Evolutionary conservation across 768 basidiomycete species (phyloP), one percentile per base, ranked within the genome.

Genomic region (Rhodocollybia butyracea): DNA sequence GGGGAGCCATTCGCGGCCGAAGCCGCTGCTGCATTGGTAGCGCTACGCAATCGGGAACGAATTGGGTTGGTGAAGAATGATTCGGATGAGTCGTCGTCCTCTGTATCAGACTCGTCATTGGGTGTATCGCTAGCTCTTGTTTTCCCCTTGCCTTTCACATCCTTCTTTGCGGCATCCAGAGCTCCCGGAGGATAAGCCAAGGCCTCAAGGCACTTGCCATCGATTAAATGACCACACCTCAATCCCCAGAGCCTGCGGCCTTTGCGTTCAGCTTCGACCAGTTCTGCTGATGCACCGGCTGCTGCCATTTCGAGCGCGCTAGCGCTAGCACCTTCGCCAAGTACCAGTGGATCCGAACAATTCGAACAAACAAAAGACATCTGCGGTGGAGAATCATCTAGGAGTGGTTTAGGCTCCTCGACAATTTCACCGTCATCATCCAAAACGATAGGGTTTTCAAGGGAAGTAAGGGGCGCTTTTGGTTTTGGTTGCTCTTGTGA

Each of bases 221-320:
- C 89, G 0, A 91, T 75, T 61, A 92, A 67, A 64, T 92, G 90
- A 0, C 89, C 89, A 51, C 89, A 92, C 38, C 86, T 74, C 57
- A 92, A 68, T 1, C 79, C 83, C 89, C 88, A 91, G 7, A 91
- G 69, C 40, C 80, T 77, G 51, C 76, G 71, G 34, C 68, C 68
- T 38, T 70, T 70, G 38, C 70, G 73, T 32, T 81, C 83, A 42
- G 74, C 69, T 47, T 71, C 78, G 42, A 66, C 68, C 12, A 64
- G 70, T 5, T 70, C 69, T 10, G 34, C 53, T 15, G 72, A 69
- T n/a, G 82, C 71, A 12, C 76, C 78, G 1, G 73, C 72, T 45
- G 78, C 75, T 8, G 51, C 51, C 38, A 53, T 29, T 30, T 42
- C 31, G 13, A 53, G 38, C 29, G 39, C 51, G 19, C 8, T n/a